Evolutionary conservation across 768 basidiomycete genomes (phyloP).

Genomic region (Termitomyces sp.): DNA sequence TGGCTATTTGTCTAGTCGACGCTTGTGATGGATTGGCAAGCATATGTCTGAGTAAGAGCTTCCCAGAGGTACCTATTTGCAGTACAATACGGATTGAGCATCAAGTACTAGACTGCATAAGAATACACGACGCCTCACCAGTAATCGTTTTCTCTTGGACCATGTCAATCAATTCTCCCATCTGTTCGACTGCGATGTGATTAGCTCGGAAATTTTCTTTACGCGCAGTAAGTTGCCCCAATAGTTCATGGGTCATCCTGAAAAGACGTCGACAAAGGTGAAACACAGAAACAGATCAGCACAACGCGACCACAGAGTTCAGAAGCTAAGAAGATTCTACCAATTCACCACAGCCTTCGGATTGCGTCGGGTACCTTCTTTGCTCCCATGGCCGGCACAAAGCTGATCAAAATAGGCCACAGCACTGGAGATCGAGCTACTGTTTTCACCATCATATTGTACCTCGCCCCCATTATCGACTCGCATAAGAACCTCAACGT

Average conservation of each 20-base stretch:
- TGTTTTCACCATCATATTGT: conserved; percentile 49
- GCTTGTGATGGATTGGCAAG: conserved; percentile 39
- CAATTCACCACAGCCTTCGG: conserved; percentile 81
- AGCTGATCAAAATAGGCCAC: conserved; percentile 78
- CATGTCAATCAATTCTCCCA: conserved; percentile 76
- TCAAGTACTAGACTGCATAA: background rate
- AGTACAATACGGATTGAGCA: conserved; percentile 5
- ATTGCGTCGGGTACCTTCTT: conserved; percentile 32
- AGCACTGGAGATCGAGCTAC: conserved; percentile 33
- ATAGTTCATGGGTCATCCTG: conserved; percentile 86
- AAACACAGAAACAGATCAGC: background rate
- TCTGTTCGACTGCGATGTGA: conserved; percentile 51
- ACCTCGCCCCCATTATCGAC: conserved; percentile 65
- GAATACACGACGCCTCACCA: conserved; percentile 32
- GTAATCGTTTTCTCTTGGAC: conserved; percentile 65
- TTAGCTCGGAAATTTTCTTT: conserved; percentile 53
- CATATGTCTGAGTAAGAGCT: conserved; percentile 68
- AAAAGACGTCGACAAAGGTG: conserved; percentile 1
- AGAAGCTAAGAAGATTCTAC: conserved; percentile 33
- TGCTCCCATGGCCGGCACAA: conserved; percentile 30
- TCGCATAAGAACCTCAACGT: conserved; percentile 70
- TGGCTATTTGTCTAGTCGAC: conserved; percentile 36
- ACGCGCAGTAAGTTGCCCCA: conserved; percentile 66
- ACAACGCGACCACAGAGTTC: conserved; percentile 7
- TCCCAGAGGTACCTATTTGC: conserved; percentile 66